Base-by-base conservation (phyloP, 805 yeast genomes). In the Pichia occidentalis region DNA sequence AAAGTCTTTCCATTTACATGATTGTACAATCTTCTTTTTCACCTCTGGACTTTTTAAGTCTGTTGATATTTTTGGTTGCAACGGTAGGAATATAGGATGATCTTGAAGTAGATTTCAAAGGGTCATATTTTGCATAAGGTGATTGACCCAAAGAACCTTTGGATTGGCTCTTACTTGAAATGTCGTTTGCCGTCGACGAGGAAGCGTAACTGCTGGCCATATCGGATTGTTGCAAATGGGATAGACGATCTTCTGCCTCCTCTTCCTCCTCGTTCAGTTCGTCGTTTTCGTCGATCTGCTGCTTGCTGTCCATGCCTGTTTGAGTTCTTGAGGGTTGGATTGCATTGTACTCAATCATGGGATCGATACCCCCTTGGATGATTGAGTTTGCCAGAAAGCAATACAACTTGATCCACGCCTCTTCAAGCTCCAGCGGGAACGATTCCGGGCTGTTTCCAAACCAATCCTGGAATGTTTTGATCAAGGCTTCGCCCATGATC, bases 381-480 rank as follows among this genome's bases (percentile, higher is more conserved):
- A 82, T 68, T 17, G 80, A 70, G 56, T 82, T 80, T 20, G 87
- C 78, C 47, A 82, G 59, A 54, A 76, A 82, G 40, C 79, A 64
- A 60, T 79, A 82, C 17, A 82, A 61, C 50, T 78, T 73, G 38
- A 81, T 73, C 88, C 90, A 82, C 39, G 78, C 71, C 40, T 74
- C 68, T 51, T 81, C 87, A 29, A 80, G 54, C 46, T 77, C 82
- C 17, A 73, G 56, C 11, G 77, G 69, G 53, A 80, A 80, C 14
- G 63, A 57, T 3, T 49, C 57, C 2, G 47, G 47, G 20, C 50
- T 40, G 27, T 49, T 44, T 26, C 51, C 54, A 32, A 79, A 80
- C 47, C 87, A 59, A 53, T 80, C 85, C 49, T 72, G 71, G 47
- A 81, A 76, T 1, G 90, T 81, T 49, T 70, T 73, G 40, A 81